Base-by-base conservation (phyloP, 2,329 filamentous ascomycete species). In the Fusarium sororula region DNA sequence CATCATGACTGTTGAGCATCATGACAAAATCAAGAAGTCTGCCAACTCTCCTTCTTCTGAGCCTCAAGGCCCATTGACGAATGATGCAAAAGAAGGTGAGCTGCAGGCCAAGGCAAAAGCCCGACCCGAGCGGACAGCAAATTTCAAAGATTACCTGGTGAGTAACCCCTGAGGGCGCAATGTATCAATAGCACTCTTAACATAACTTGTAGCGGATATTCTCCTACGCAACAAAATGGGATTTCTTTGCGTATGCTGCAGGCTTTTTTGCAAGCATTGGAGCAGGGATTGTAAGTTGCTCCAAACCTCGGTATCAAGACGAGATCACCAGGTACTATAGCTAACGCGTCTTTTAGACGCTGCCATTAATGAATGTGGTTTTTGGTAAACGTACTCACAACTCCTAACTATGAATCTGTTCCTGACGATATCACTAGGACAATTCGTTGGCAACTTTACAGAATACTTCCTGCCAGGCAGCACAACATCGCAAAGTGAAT, bases 281-380 rank as follows among this genome's bases (percentile, higher is more conserved):
- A 28, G 84, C 87, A 4, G 89, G 89, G 63, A 79, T 86, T 30
- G 66, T 69, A 41, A 51, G 66, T 50, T 37, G 50, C 6, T 24
- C 24, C 22, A 41, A 41, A 28, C 15, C 35, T 55, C 14, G 24
- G 32, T n/a, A 39, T 37, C 35, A 39, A n/a, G 35, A 39, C 24
- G n/a, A 30, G 17, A 39, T 35, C 30, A 51, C 15, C 32, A 37
- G 4, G 15, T 5, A 32, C 32, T 32, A 32, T 32, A 28, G 35
- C 30, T 63, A 32, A 68, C 37, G 13, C 20, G 26, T 32, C 42
- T 32, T 37, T 37, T 35, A 69, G 50, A 90, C 89, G 3, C 79
- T 91, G 53, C 89, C 89, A 0, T 74, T 91, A 54, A 89, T 91
- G 85, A 91, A 90, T 63, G 84, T 90, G 18, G 82, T 90, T 20